A percentile compares a stretch with the other conserved stretches of the same genome.
Conservation (phyloP, 768 basidiomycete species). For the Mycena filopes region DNA sequence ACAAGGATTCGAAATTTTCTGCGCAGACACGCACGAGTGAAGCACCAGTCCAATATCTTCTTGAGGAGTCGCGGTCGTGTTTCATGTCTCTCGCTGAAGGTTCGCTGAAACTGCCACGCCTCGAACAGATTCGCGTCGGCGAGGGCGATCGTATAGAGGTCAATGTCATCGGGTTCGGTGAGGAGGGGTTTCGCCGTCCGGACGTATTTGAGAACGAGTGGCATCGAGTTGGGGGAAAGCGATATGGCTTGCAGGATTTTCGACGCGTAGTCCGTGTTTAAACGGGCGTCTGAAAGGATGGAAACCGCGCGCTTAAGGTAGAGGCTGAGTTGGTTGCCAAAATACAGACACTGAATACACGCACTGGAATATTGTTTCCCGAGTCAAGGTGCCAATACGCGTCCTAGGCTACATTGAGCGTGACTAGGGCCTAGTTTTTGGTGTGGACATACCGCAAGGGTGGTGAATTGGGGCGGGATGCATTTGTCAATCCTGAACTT, state of each 20-base stretch:
- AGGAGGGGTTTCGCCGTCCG: slow-evolving; percentile 80
- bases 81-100: slow-evolving; percentile 68
- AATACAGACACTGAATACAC: slow-evolving; percentile 41
- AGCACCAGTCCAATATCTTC: slow-evolving; percentile 74
- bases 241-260: slow-evolving; percentile 80
- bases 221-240: slow-evolving; percentile 55
- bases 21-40: slow-evolving; percentile 65
- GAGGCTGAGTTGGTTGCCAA: background rate
- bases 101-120: slow-evolving; percentile 81
- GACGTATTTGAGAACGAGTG: slow-evolving; percentile 77
- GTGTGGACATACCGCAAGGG: slow-evolving; percentile 53
- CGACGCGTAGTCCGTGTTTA: slow-evolving; percentile 81
- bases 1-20: background rate
- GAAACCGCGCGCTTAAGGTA: slow-evolving; percentile 70
- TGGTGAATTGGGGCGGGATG: slow-evolving; percentile 81
- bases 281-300: slow-evolving; percentile 76
- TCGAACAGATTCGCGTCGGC: slow-evolving; percentile 72
- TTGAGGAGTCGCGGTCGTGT: slow-evolving; percentile 64
- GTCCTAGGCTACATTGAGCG: slow-evolving; percentile 44
- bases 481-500: slow-evolving; percentile 61
- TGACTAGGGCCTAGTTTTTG: background rate
- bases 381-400: slow-evolving; percentile 88
- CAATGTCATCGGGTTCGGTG: slow-evolving; percentile 74
- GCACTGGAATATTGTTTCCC: slow-evolving; percentile 70
- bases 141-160: slow-evolving; percentile 75